These are phyloP conservation scores for Eutrema japonicum DNA, from an alignment of 345 rosid species.

Conservation along the genomic window DNA sequence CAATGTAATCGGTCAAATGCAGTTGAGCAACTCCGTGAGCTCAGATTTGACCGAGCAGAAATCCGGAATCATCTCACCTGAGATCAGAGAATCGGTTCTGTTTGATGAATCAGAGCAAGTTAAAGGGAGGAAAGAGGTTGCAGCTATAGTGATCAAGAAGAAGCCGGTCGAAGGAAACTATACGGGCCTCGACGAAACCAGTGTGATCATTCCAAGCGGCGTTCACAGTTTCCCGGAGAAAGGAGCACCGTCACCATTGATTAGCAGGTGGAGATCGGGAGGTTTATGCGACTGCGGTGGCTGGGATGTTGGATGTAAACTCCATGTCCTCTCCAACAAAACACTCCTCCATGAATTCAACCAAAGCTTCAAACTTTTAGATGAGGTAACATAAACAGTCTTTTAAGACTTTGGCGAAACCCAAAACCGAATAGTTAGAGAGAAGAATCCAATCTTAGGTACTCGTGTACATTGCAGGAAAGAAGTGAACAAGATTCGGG, in stretches of 20 bases:
- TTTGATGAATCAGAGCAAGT: conserved; percentile 58
- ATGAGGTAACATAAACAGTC: conserved; percentile 52
- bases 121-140: conserved; percentile 38
- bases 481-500: conserved; percentile 22
- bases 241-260: conserved; percentile 77
- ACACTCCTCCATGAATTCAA: conserved; percentile 33
- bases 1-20: conserved; percentile 75
- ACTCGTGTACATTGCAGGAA: conserved; percentile 28
- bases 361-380: conserved; percentile 58
- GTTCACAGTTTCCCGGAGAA: conserved; percentile 69
- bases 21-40: conserved; percentile 43
- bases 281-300: conserved; percentile 98
- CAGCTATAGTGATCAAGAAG: conserved; percentile 38
- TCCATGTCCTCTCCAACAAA: conserved; percentile 56
- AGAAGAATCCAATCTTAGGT: no score
- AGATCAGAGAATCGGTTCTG: conserved; percentile 64
- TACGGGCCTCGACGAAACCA: conserved; percentile 6
- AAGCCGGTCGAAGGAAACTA: conserved; percentile 12
- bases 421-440: neutral
- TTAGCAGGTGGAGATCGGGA: conserved; percentile 76
- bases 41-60: conserved; percentile 43
- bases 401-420: neutral
- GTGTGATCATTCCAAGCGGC: conserved; percentile 76
- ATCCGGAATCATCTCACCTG: conserved; percentile 23
- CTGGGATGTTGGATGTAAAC: conserved; percentile 93